phyloP scores from a whole-genome alignment of 495 filamentous ascomycete genomes.

The Trichocladium antarcticum region DNA sequence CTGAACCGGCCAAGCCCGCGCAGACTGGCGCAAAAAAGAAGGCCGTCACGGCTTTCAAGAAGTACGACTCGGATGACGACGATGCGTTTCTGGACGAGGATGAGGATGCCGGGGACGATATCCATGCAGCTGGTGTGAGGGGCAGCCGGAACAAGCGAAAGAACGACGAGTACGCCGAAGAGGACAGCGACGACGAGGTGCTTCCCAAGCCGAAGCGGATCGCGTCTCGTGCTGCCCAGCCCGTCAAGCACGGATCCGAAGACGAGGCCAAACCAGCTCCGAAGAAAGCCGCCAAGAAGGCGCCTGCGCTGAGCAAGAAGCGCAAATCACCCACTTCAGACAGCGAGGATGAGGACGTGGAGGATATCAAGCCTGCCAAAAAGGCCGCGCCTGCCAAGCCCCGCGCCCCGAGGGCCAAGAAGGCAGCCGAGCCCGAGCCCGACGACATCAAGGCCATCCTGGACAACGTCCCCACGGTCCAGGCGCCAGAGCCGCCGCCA shows the following conservation, averaged over 20 bases:
- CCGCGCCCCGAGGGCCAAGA: constrained; percentile 47
- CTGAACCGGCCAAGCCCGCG: constrained; percentile 16
- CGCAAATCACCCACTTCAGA: constrained; percentile 36
- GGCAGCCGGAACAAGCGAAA: constrained; percentile 42
- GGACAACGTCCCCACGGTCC: constrained; percentile 70
- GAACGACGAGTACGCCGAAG: constrained; percentile 58
- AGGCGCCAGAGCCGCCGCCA: constrained; percentile 70
- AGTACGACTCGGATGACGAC: constrained; percentile 32
- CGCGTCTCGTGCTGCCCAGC: constrained; percentile 31
- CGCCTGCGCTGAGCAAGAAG: constrained; percentile 32
- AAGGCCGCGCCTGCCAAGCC: constrained; percentile 46
- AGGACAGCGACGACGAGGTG: constrained; percentile 48
- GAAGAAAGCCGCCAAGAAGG: constrained; percentile 31
- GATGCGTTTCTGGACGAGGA: constrained; percentile 49
- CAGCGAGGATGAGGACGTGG: constrained; percentile 38
- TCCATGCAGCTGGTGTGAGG: constrained; percentile 56
- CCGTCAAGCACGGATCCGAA: constrained; percentile 34
- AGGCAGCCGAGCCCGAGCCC: constrained; percentile 44
- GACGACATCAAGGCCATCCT: constrained; percentile 74
- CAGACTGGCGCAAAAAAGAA: constrained; percentile 23
- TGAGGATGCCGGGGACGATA: constrained; percentile 59
- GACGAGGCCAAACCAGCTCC: constrained; percentile 25
- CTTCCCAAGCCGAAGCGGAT: constrained; percentile 39
- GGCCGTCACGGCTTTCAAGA: constrained; percentile 20
- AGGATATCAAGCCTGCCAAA: constrained; percentile 37